Conservation (phyloP, 345 rosid species). For the Camelina laxa region DNA sequence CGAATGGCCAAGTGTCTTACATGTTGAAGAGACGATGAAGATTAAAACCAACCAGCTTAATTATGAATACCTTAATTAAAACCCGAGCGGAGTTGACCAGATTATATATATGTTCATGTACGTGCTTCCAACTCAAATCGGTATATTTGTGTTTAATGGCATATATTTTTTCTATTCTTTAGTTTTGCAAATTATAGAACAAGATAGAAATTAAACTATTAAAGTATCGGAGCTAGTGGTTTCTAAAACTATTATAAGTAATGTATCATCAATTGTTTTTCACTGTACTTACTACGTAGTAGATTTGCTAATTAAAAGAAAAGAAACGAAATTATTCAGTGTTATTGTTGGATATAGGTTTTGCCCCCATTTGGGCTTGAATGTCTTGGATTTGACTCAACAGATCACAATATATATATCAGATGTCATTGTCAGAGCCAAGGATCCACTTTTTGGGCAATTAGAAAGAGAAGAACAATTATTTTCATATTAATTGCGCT, state of each 20-base stretch:
- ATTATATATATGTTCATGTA: neutral
- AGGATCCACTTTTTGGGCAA: no score
- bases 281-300: neutral
- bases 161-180: neutral
- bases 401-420: no score
- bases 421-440: no score
- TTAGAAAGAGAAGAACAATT: no score
- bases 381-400: no score
- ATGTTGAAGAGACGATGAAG: neutral
- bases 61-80: neutral
- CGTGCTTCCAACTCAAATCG: conserved; percentile 10
- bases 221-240: neutral
- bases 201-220: neutral
- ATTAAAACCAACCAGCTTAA: neutral
- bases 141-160: neutral
- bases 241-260: neutral
- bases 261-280: neutral
- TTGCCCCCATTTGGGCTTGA: no score
- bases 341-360: no score
- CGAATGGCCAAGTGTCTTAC: conserved; percentile 6
- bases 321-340: neutral
- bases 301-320: neutral
- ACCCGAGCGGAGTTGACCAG: neutral
- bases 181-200: neutral
- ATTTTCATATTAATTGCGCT: no score